Conservation (phyloP, 495 filamentous ascomycete genomes). For the Trypethelium eluteriae region DNA sequence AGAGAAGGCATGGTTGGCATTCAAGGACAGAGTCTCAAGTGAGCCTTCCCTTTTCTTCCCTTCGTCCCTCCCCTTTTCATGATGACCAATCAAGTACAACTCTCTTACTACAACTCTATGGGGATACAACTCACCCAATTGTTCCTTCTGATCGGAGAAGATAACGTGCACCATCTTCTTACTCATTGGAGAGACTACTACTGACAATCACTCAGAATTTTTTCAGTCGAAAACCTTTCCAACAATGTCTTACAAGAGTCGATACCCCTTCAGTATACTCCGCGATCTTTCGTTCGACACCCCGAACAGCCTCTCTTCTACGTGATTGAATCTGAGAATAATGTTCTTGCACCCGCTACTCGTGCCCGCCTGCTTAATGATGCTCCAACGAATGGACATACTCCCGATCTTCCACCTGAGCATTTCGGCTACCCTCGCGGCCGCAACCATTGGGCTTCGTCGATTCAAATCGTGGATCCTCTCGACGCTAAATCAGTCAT, state of each 20-base stretch:
- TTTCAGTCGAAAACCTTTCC: slow-evolving; percentile 76
- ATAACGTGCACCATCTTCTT: neutral
- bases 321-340: slow-evolving; percentile 86
- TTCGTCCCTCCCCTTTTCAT: slow-evolving; percentile 37
- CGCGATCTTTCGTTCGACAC: slow-evolving; percentile 76
- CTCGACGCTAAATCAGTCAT: slow-evolving; percentile 62
- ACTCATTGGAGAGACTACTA: slow-evolving; percentile 13
- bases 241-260: slow-evolving; percentile 84
- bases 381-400: slow-evolving; percentile 50
- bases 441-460: slow-evolving; percentile 85
- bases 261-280: slow-evolving; percentile 83
- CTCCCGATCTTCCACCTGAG: slow-evolving; percentile 59
- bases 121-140: slow-evolving; percentile 50
- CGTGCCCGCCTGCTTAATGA: slow-evolving; percentile 61
- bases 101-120: neutral
- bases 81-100: slow-evolving; percentile 55
- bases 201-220: slow-evolving; percentile 57
- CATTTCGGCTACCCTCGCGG: slow-evolving; percentile 86
- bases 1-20: slow-evolving; percentile 94
- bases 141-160: slow-evolving; percentile 58
- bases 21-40: slow-evolving; percentile 81
- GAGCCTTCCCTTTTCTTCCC: slow-evolving; percentile 40
- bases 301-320: slow-evolving; percentile 86
- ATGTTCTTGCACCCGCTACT: slow-evolving; percentile 70
- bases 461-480: slow-evolving; percentile 84